Evolutionary conservation across 495 filamentous ascomycete species (phyloP).

Genomic region (Aspergillus conjunctus): DNA sequence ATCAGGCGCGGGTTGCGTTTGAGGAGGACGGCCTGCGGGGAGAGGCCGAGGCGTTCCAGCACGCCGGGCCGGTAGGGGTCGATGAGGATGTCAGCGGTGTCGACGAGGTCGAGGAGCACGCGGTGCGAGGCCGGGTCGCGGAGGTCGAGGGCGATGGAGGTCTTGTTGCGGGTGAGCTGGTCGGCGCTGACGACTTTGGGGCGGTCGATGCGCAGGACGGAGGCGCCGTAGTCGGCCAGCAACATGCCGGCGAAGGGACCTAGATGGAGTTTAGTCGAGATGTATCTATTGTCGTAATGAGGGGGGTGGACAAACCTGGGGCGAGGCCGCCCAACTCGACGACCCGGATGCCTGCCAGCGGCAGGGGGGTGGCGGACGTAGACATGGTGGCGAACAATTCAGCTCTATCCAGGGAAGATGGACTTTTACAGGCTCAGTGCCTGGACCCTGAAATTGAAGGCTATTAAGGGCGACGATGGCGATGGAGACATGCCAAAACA

Average conservation of each 20-base stretch:
- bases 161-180: conserved; percentile 75
- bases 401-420: background rate
- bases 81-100: conserved; percentile 74
- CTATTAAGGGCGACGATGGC: background rate
- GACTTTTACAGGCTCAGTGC: background rate
- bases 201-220: conserved; percentile 86
- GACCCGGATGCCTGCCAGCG: conserved; percentile 75
- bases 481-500: conserved; percentile 7
- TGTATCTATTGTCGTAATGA: background rate
- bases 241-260: conserved; percentile 89
- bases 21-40: conserved; percentile 61
- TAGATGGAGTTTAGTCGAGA: conserved; percentile 31
- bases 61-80: conserved; percentile 92
- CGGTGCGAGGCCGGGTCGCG: conserved; percentile 63
- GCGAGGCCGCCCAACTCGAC: conserved; percentile 90
- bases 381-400: conserved; percentile 15
- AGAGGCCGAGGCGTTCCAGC: conserved; percentile 78
- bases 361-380: conserved; percentile 29
- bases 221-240: conserved; percentile 85
- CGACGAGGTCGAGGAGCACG: conserved; percentile 65
- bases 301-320: conserved; percentile 58
- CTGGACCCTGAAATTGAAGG: background rate
- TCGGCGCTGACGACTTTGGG: conserved; percentile 51
- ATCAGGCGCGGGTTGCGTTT: conserved; percentile 75
- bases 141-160: conserved; percentile 75